Percentiles rank a stretch among this genome's conserved stretches.
phyloP scores from a whole-genome alignment of 2,329 filamentous ascomycete species.

The Neonectria punicea region DNA sequence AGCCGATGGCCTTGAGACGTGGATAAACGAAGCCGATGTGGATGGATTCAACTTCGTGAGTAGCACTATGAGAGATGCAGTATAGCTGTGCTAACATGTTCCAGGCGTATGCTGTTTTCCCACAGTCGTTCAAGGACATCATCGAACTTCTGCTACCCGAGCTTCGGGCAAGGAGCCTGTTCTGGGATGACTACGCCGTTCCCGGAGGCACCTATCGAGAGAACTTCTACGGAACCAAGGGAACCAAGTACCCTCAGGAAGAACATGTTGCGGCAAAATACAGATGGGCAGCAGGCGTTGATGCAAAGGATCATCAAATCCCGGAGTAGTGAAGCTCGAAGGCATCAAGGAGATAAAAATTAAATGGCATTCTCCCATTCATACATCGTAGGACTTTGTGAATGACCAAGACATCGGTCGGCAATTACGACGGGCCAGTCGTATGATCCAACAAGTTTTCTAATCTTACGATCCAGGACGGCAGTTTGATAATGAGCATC shows the following conservation, averaged over 20 bases:
- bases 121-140: conserved; percentile 74
- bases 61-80: not conserved
- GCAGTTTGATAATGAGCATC: too few species aligned
- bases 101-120: conserved; percentile 72
- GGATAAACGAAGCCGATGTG: conserved; percentile 75
- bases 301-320: conserved; percentile 35
- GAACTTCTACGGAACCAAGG: conserved; percentile 65
- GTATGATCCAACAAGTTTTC: too few species aligned
- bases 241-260: conserved; percentile 59
- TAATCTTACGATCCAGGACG: too few species aligned
- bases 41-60: conserved; percentile 80
- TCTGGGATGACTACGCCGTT: conserved; percentile 65
- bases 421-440: too few species aligned
- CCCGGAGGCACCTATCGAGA: conserved; percentile 69
- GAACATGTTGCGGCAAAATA: conserved; percentile 65
- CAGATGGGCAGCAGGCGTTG: conserved; percentile 47
- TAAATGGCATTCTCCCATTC: too few species aligned
- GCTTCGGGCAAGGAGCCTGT: conserved; percentile 66
- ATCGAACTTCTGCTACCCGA: conserved; percentile 74
- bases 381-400: too few species aligned
- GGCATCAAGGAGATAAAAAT: too few species aligned
- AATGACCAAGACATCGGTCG: too few species aligned
- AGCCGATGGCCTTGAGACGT: conserved; percentile 73
- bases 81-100: not conserved
- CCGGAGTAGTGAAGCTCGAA: conserved; percentile 18